phyloP scores from a whole-genome alignment of 2,329 filamentous ascomycete genomes.

The Fusarium chuoi region DNA sequence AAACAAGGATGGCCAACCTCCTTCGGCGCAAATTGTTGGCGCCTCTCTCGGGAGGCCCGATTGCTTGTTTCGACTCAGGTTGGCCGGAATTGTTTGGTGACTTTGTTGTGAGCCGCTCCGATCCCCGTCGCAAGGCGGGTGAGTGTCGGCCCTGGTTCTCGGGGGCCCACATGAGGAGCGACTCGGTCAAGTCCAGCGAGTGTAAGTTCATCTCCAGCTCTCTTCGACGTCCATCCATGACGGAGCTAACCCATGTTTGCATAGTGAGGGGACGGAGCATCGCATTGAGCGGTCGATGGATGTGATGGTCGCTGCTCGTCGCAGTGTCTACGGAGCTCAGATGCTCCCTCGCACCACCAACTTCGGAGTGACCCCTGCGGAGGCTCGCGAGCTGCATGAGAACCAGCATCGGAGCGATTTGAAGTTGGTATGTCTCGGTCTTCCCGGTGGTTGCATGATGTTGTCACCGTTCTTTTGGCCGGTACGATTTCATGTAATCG shows the following conservation, averaged over 20 bases:
- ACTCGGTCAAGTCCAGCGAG: too few species aligned
- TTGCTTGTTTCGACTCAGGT: not conserved
- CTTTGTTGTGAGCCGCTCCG: not conserved
- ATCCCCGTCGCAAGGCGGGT: not conserved
- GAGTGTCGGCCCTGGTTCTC: not conserved
- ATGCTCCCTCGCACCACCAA: rapidly evolving
- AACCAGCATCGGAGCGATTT: not conserved
- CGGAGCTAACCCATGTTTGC: too few species aligned
- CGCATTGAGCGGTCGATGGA: too few species aligned
- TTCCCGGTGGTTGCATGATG: too few species aligned
- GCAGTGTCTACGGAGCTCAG: rapidly evolving
- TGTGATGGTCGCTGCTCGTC: too few species aligned
- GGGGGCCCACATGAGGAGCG: not conserved
- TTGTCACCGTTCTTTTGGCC: too few species aligned
- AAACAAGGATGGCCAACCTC: constrained; percentile 82
- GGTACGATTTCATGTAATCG: too few species aligned
- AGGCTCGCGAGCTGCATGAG: rapidly evolving
- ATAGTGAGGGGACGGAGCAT: too few species aligned
- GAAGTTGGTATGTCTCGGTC: too few species aligned
- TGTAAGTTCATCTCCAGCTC: too few species aligned
- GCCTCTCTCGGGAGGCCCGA: constrained; percentile 62
- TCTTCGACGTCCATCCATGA: too few species aligned
- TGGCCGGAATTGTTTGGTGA: not conserved
- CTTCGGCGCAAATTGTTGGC: constrained; percentile 82
- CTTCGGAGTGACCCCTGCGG: rapidly evolving